Evolutionary conservation across 1,284 basidiomycete species (phyloP).

Genomic region (Malassezia brasiliensis): DNA sequence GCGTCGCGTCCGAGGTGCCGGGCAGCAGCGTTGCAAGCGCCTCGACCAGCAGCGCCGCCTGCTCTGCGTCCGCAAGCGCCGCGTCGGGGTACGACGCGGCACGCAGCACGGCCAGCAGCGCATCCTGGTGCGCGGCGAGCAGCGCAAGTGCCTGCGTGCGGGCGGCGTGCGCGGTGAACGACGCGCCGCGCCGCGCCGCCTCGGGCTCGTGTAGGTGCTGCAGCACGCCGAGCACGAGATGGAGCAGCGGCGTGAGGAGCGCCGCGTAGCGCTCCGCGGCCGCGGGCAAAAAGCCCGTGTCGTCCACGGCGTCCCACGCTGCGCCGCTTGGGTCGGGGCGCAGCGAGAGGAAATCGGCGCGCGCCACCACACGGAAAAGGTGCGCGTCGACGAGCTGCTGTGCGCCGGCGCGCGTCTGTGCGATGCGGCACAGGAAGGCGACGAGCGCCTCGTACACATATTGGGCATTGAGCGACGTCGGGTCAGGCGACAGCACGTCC

Average conservation of each 20-base stretch:
- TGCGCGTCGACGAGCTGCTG: constrained; percentile 74
- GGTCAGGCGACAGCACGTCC: constrained; percentile 73
- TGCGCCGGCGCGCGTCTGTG: constrained; percentile 69
- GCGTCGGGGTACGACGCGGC: constrained; percentile 60
- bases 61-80: constrained; percentile 59
- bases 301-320: constrained; percentile 57
- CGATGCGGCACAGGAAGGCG: constrained; percentile 73
- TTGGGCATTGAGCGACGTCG: constrained; percentile 80
- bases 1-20: constrained; percentile 54
- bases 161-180: constrained; percentile 20
- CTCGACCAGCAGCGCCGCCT: constrained; percentile 54
- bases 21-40: constrained; percentile 64
- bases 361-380: constrained; percentile 65
- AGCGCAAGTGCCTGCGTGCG: constrained; percentile 62
- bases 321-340: constrained; percentile 58
- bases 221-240: constrained; percentile 57
- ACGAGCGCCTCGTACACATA: constrained; percentile 94
- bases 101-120: constrained; percentile 66
- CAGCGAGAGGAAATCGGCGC: constrained; percentile 76
- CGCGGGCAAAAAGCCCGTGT: constrained; percentile 76
- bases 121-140: constrained; percentile 66
- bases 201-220: constrained; percentile 50
- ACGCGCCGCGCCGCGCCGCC: constrained; percentile 53
- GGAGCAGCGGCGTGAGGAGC: constrained; percentile 70
- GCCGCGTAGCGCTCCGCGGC: constrained; percentile 80